A percentile compares a stretch with the other conserved stretches of the same genome.
Evolutionary conservation across 2,329 filamentous ascomycete genomes (phyloP).

Genomic region (Penicillium paneum): DNA sequence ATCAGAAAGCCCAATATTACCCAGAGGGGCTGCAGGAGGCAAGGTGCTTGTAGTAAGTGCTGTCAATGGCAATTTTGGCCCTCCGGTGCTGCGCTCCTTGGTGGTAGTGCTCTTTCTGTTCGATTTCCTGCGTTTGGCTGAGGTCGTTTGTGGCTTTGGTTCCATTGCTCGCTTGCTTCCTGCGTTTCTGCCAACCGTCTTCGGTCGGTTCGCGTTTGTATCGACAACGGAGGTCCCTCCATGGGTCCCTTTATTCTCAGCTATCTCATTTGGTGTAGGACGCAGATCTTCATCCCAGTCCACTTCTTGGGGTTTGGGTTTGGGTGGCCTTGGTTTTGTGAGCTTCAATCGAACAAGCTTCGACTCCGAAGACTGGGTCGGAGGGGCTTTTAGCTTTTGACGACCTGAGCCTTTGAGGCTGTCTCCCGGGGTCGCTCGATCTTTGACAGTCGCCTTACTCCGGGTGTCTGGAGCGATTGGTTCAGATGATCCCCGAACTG

Average conservation of each 20-base stretch:
- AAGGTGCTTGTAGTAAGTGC: neutral
- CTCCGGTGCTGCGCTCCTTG: neutral
- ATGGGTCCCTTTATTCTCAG: neutral
- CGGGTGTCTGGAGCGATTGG: neutral
- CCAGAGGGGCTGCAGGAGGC: neutral
- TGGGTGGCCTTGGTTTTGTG: slow-evolving; percentile 19
- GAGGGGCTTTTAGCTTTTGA: neutral
- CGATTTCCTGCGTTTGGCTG: slow-evolving; percentile 13
- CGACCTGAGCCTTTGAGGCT: neutral
- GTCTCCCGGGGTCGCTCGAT: neutral
- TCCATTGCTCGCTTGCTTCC: slow-evolving; percentile 7
- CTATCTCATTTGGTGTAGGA: slow-evolving; percentile 22
- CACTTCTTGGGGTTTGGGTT: slow-evolving; percentile 17
- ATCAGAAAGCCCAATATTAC: neutral
- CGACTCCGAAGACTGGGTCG: neutral
- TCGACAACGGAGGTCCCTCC: slow-evolving; percentile 18
- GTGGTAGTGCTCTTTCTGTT: neutral
- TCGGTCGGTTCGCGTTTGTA: slow-evolving; percentile 3
- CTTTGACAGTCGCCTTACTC: neutral
- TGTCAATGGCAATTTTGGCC: slow-evolving; percentile 11
- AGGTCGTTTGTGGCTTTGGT: neutral
- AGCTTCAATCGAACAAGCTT: slow-evolving; percentile 14
- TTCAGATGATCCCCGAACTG: neutral
- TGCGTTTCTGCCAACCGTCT: neutral
- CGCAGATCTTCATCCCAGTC: slow-evolving; percentile 35